A percentile compares a stretch with the other conserved stretches of the same genome.
These are phyloP conservation scores for Nematodospora valgi DNA, from an alignment of 805 yeast genomes.

Conservation along the genomic window DNA sequence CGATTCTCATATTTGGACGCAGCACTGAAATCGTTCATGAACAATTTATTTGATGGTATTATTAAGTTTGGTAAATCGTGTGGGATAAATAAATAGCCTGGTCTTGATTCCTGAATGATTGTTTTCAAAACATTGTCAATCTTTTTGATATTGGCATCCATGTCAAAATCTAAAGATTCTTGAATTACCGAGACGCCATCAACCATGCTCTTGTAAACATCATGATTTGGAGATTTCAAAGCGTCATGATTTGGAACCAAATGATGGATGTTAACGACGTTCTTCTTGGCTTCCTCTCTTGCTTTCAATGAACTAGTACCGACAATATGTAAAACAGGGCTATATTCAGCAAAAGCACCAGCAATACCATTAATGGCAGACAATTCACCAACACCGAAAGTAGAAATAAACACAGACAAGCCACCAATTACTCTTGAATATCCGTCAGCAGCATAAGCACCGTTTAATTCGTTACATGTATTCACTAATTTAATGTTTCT, in stretches of 20 bases:
- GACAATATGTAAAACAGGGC: conserved; percentile 79
- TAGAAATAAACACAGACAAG: conserved; percentile 60
- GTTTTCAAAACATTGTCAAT: conserved; percentile 64
- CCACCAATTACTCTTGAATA: conserved; percentile 64
- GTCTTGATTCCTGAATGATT: conserved; percentile 59
- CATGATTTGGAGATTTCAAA: conserved; percentile 57
- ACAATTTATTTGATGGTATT: conserved; percentile 21
- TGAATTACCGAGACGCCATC: conserved; percentile 49
- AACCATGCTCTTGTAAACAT: conserved; percentile 63
- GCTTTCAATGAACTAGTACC: conserved; percentile 50
- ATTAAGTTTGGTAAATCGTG: conserved; percentile 53
- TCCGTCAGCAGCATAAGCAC: conserved; percentile 91
- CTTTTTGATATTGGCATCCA: conserved; percentile 45
- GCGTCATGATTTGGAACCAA: conserved; percentile 51
- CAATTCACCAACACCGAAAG: conserved; percentile 89
- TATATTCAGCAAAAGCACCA: conserved; percentile 79
- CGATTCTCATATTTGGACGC: conserved; percentile 8
- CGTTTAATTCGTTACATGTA: conserved; percentile 82
- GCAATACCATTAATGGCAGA: conserved; percentile 80
- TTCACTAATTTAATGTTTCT: conserved; percentile 67
- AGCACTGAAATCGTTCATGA: conserved; percentile 11
- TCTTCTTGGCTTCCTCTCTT: conserved; percentile 16
- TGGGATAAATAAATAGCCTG: conserved; percentile 82
- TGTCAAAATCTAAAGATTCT: conserved; percentile 33
- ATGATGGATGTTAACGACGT: conserved; percentile 47